Percentiles rank a stretch among this genome's conserved stretches.
phyloP scores from a whole-genome alignment of 768 basidiomycete genomes.

The Pisolithus microcarpus region DNA sequence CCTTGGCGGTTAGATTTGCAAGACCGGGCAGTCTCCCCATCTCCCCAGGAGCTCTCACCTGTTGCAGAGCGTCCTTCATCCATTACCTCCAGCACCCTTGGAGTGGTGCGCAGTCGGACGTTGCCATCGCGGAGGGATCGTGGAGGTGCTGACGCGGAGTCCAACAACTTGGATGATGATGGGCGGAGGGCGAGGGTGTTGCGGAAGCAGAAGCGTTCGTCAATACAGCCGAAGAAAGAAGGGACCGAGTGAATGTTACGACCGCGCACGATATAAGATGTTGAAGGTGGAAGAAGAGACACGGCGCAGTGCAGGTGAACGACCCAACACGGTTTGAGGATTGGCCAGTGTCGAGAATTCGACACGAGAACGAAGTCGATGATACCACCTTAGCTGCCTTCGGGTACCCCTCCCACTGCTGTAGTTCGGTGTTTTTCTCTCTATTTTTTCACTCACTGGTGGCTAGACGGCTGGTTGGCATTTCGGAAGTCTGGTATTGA shows the following conservation, averaged over 20 bases:
- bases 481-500: background rate
- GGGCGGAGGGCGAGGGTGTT: slow-evolving; percentile 35
- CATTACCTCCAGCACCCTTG: slow-evolving; percentile 28
- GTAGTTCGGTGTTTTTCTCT: background rate
- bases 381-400: too few relatives aligned
- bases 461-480: too few relatives aligned
- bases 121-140: slow-evolving; percentile 36
- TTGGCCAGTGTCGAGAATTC: too few relatives aligned
- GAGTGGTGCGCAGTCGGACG: slow-evolving; percentile 57
- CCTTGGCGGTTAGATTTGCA: slow-evolving; percentile 16
- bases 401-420: background rate
- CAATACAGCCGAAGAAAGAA: slow-evolving; percentile 28
- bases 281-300: background rate
- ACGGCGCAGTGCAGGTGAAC: too few relatives aligned
- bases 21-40: slow-evolving; percentile 16
- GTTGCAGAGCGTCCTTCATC: slow-evolving; percentile 39
- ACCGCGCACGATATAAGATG: background rate
- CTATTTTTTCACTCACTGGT: background rate
- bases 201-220: slow-evolving; percentile 46
- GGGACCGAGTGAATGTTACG: background rate
- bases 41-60: slow-evolving; percentile 37
- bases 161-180: slow-evolving; percentile 25
- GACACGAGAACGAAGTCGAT: too few relatives aligned
- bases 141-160: background rate
- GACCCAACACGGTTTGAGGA: too few relatives aligned